These are phyloP conservation scores for Metschnikowia vanudenii DNA, from an alignment of 805 yeast species.

Conservation along the genomic window DNA sequence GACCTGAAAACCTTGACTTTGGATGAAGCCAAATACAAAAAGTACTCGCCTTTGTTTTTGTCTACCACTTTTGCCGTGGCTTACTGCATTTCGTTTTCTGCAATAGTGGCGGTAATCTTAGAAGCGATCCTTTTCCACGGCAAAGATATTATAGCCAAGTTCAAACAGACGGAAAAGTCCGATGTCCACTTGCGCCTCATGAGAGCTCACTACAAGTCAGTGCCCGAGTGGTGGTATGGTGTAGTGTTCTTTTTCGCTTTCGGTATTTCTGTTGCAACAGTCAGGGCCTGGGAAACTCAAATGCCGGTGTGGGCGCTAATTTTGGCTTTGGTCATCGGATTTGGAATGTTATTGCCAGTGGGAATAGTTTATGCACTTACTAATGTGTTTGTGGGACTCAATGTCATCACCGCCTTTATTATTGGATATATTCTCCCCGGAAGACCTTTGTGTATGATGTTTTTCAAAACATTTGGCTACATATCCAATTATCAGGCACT, in stretches of 20 bases:
- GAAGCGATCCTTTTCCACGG: slow-evolving; percentile 23
- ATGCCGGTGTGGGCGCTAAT: slow-evolving; percentile 22
- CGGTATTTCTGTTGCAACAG: slow-evolving; percentile 18
- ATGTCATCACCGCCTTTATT: slow-evolving; percentile 21
- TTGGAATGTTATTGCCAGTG: slow-evolving; percentile 19
- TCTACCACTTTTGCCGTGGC: slow-evolving; percentile 22
- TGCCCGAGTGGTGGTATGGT: slow-evolving; percentile 25
- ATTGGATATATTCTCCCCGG: slow-evolving; percentile 22
- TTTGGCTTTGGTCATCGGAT: slow-evolving; percentile 17
- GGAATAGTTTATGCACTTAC: slow-evolving; percentile 23
- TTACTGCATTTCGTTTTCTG: slow-evolving; percentile 24
- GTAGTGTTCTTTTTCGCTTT: slow-evolving; percentile 12
- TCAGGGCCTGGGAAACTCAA: slow-evolving; percentile 19
- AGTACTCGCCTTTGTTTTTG: slow-evolving; percentile 22
- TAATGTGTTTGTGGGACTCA: slow-evolving; percentile 22
- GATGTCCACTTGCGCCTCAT: slow-evolving; percentile 25
- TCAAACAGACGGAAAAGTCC: slow-evolving; percentile 17
- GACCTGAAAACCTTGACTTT: slow-evolving; percentile 14
- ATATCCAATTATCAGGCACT: slow-evolving; percentile 23
- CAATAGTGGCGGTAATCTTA: slow-evolving; percentile 21
- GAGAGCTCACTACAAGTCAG: slow-evolving; percentile 20
- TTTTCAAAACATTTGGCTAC: slow-evolving; percentile 21
- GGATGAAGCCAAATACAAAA: slow-evolving; percentile 18
- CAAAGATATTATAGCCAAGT: slow-evolving; percentile 17
- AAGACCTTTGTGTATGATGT: slow-evolving; percentile 22